These are phyloP conservation scores for Singerocomus inundabilis DNA, from an alignment of 1,284 basidiomycete genomes.

Conservation along the genomic window DNA sequence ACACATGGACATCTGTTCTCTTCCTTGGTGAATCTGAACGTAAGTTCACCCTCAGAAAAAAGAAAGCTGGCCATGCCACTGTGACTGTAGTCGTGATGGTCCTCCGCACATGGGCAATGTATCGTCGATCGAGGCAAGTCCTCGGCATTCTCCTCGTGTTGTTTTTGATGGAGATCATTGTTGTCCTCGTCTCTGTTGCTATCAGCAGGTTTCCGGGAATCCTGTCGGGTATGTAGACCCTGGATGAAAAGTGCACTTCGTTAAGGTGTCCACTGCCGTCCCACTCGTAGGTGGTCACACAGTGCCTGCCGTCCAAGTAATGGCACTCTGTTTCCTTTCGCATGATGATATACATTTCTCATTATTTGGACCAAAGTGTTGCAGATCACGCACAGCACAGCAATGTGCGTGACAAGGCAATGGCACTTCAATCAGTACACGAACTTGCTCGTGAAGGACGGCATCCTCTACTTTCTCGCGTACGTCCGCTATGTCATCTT, in stretches of 20 bases:
- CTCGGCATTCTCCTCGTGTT: background rate
- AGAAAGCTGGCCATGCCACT: background rate
- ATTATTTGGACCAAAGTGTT: no score
- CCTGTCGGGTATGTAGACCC: no score
- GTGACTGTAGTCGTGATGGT: background rate
- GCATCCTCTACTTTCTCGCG: conserved; percentile 10
- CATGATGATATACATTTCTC: no score
- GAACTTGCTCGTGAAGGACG: conserved; percentile 1
- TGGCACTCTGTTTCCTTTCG: no score
- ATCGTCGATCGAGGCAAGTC: conserved; percentile 2
- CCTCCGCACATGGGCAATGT: conserved; percentile 11
- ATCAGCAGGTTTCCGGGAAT: no score
- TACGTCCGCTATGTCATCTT: background rate
- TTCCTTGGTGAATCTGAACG: conserved; percentile 6
- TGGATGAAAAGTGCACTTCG: background rate
- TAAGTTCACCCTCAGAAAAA: background rate
- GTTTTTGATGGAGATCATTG: background rate
- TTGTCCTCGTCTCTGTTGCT: no score
- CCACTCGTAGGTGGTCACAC: no score
- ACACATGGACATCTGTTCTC: background rate
- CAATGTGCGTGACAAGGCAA: background rate
- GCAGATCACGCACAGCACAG: no score
- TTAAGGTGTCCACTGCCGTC: background rate
- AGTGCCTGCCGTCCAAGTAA: no score
- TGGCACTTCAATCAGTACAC: conserved; percentile 7